Percentiles rank a stretch among this genome's conserved stretches.
Conservation (phyloP, 2,329 filamentous ascomycete species). For the Periconia sp. region DNA sequence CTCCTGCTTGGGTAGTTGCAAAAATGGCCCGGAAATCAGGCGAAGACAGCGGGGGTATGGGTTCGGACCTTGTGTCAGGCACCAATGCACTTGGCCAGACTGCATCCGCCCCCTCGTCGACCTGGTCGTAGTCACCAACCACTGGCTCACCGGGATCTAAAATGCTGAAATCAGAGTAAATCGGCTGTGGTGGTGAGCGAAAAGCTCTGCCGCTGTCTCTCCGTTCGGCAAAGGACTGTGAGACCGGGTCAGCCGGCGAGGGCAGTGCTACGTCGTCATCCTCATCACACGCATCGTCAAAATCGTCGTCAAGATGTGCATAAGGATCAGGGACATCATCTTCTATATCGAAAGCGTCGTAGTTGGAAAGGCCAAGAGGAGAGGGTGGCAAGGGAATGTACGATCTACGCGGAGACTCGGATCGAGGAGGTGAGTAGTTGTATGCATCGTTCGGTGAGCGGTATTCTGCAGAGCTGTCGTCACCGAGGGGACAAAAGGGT, state of each 20-base stretch:
- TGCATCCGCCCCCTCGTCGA: slow-evolving; percentile 27
- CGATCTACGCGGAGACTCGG: slow-evolving; percentile 26
- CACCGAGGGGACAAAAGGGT: slow-evolving; percentile 15
- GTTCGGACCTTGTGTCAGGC: not conserved
- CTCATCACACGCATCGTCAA: slow-evolving; percentile 22
- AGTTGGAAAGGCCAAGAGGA: slow-evolving; percentile 50
- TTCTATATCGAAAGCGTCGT: slow-evolving; percentile 50
- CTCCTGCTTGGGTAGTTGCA: slow-evolving; percentile 9
- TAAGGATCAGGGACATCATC: slow-evolving; percentile 38
- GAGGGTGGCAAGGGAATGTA: slow-evolving; percentile 45
- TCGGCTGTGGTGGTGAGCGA: slow-evolving; percentile 14
- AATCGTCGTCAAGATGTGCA: slow-evolving; percentile 37
- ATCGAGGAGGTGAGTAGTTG: slow-evolving; percentile 23
- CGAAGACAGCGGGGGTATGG: slow-evolving; percentile 16
- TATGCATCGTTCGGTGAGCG: slow-evolving; percentile 43
- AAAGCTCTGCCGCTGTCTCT: slow-evolving; percentile 8
- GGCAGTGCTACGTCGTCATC: slow-evolving; percentile 23
- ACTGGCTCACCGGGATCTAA: slow-evolving; percentile 29
- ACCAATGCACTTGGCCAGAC: slow-evolving; percentile 25
- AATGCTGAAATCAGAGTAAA: slow-evolving; percentile 27
- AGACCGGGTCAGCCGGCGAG: slow-evolving; percentile 15
- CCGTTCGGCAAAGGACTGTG: slow-evolving; percentile 9
- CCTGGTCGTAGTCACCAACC: slow-evolving; percentile 31
- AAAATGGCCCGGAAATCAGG: slow-evolving; percentile 25
- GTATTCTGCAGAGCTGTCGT: slow-evolving; percentile 15